Evolutionary conservation across 1,284 basidiomycete species (phyloP).

Genomic region (Chalciporus sp.): DNA sequence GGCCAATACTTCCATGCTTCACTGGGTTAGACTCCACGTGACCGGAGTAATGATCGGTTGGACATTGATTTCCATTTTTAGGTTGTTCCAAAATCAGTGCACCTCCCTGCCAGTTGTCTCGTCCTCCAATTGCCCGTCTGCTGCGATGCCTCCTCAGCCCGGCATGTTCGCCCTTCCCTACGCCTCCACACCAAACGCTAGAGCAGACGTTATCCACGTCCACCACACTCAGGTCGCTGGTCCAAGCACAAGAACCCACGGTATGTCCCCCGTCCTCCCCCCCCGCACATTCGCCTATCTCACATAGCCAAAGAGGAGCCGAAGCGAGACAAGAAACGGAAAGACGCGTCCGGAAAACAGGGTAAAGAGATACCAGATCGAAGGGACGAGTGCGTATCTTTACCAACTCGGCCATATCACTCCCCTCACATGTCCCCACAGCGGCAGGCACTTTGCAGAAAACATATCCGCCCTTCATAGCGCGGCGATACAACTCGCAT

Average conservation of each 20-base stretch:
- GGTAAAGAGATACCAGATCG: conserved; percentile 71
- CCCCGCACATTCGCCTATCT: neutral
- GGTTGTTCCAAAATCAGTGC: conserved; percentile 13
- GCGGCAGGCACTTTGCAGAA: conserved; percentile 56
- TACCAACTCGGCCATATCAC: conserved; percentile 9
- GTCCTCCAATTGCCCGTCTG: neutral
- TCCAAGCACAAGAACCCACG: conserved; percentile 42
- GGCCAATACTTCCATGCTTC: too few relatives aligned
- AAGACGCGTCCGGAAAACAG: conserved; percentile 66
- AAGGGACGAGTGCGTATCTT: conserved; percentile 65
- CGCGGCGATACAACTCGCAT: conserved; percentile 59
- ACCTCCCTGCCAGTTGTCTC: neutral
- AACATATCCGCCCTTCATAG: conserved; percentile 56
- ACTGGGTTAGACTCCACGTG: too few relatives aligned
- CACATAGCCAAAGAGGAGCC: conserved; percentile 38
- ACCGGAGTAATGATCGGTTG: conserved; percentile 28
- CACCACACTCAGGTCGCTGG: conserved; percentile 39
- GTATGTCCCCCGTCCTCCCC: conserved; percentile 26
- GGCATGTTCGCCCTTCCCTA: conserved; percentile 54
- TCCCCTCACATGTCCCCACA: conserved; percentile 28
- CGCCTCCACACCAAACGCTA: conserved; percentile 44
- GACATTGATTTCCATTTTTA: conserved; percentile 12
- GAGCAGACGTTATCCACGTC: conserved; percentile 33
- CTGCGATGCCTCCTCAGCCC: conserved; percentile 52
- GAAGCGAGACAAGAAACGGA: conserved; percentile 63